Percentiles rank a stretch among this genome's conserved stretches.
These are phyloP conservation scores for Trichosanthes cucumerina DNA, from an alignment of 306 rosid genomes.

Conservation along the genomic window DNA sequence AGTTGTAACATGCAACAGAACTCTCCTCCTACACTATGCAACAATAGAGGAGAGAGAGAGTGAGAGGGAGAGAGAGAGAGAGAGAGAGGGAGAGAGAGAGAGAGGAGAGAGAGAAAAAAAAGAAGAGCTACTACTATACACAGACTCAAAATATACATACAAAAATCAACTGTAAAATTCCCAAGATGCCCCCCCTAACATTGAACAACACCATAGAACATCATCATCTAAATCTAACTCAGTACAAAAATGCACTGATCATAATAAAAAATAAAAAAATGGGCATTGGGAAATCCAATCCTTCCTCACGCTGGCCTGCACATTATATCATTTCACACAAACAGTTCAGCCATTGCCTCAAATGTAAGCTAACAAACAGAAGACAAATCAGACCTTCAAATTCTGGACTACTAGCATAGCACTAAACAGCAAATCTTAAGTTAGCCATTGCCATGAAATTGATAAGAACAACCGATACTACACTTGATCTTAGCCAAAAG, in stretches of 20 bases:
- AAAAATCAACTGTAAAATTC: constrained; percentile 13
- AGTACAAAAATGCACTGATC: constrained; percentile 38
- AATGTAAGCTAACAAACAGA: not conserved
- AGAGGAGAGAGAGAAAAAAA: not conserved
- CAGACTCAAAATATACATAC: constrained; percentile 14
- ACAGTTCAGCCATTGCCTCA: constrained; percentile 9
- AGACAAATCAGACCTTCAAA: not conserved
- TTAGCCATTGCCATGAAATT: too few relatives aligned
- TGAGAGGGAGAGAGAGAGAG: not conserved
- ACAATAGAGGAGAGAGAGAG: not conserved
- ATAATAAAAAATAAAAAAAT: constrained; percentile 68
- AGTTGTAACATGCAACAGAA: not conserved
- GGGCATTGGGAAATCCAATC: constrained; percentile 30
- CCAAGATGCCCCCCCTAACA: constrained; percentile 26
- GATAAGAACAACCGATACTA: not conserved
- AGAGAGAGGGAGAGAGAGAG: not conserved
- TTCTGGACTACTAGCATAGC: not conserved
- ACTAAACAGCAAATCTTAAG: too few relatives aligned
- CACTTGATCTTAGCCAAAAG: not conserved
- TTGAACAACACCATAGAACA: constrained; percentile 25
- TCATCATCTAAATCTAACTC: constrained; percentile 33
- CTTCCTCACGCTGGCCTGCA: constrained; percentile 67
- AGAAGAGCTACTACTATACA: constrained; percentile 8
- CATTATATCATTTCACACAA: constrained; percentile 22
- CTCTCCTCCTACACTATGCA: not conserved